Evolutionary conservation across 1,139 yeast species (phyloP), one percentile per base, ranked within the genome.

Genomic region (Nakaseomyces nivariensis): DNA sequence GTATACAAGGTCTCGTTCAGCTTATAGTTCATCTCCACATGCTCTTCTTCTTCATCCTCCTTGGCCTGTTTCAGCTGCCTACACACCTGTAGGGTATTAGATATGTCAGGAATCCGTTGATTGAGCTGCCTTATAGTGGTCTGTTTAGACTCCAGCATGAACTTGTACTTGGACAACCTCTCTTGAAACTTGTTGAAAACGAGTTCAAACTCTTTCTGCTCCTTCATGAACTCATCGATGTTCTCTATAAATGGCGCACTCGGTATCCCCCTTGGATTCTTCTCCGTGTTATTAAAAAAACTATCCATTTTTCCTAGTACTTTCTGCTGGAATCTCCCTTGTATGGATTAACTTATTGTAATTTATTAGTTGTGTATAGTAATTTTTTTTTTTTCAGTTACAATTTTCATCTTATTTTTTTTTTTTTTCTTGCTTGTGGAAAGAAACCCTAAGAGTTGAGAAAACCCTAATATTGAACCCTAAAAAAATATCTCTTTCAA

Each of bases 221-320:
- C 74, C 60, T 78, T 80, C 58, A 89, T 77, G 58, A 81, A 78
- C 51, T 79, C 82, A 53, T 82, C 94, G 22, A 92, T 95, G 53
- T 81, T 79, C 55, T 86, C 95, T 53, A 94, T 82, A 66, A 94
- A 92, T 29, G 95, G 96, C 1, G 98, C 98, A 62, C 86, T 86
- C 9, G 98, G 99, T 51, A 92, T 92, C 1, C 98, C 98, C 56
- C 97, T 76, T 25, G 96, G 92, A 61, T 90, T 90, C 44, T 82
- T 68, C 50, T 64, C 59, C 4, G 69, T 65, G 6, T 62, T 57
- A 52, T 62, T 63, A 46, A 64, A 62, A 26, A 64, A 37, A 0
- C 66, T 55, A 50, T 64, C 66, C 67, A 63, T 64, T 6, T 5
- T 13, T 36, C n/a, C 3, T 29, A 2, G 36, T 33, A 8, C n/a